Evolutionary conservation across 164 flowering plant genomes (phyloP).

Genomic region (Chloranthus sessilifolius): DNA sequence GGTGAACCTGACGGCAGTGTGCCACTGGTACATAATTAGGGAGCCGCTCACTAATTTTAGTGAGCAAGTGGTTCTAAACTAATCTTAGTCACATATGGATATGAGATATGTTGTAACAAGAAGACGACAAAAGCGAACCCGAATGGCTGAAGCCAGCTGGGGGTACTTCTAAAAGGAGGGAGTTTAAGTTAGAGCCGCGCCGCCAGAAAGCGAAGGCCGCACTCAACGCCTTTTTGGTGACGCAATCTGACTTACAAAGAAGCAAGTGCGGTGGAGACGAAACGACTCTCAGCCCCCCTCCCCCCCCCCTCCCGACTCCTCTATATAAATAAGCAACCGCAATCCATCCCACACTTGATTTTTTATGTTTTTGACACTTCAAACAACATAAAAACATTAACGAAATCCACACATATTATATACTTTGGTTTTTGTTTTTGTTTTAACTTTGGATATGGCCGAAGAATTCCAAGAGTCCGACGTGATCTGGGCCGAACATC

Average conservation of each 20-base stretch:
- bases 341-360: background rate
- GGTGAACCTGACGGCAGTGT: too few relatives aligned
- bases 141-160: too few relatives aligned
- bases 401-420: background rate
- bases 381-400: background rate
- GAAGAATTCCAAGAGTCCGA: constrained; percentile 38
- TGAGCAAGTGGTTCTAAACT: too few relatives aligned
- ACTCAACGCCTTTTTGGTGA: constrained; percentile 10
- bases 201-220: constrained; percentile 11
- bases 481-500: constrained; percentile 14
- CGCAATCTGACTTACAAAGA: constrained; percentile 19
- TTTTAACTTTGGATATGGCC: constrained; percentile 3
- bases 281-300: background rate
- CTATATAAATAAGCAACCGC: constrained; percentile 7
- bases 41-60: too few relatives aligned
- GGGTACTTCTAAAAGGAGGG: too few relatives aligned
- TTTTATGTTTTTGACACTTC: too few relatives aligned
- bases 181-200: too few relatives aligned
- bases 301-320: background rate
- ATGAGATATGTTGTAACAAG: too few relatives aligned
- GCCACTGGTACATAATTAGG: too few relatives aligned
- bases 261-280: constrained; percentile 5
- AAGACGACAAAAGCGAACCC: too few relatives aligned
- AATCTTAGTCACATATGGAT: too few relatives aligned
- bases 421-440: background rate